Evolutionary conservation across 306 rosid genomes (phyloP).

Genomic region (Cyclanthera cordifolia): DNA sequence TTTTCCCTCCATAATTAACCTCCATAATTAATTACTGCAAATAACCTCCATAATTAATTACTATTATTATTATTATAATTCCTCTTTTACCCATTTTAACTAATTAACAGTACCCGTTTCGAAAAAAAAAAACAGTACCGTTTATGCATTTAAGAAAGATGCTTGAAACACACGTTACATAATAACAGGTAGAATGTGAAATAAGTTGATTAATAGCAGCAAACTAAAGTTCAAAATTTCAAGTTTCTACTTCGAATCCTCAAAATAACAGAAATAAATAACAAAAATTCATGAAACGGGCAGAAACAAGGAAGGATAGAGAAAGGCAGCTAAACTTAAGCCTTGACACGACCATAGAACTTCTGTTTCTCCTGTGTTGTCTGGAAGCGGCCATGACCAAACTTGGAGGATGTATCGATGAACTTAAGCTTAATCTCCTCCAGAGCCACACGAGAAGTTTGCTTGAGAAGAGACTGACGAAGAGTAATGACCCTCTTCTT

Average conservation of each 20-base stretch:
- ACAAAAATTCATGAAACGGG: background rate
- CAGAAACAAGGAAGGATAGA: background rate
- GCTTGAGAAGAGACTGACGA: conserved; percentile 76
- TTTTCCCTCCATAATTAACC: too few relatives aligned
- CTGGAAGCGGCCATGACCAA: conserved; percentile 91
- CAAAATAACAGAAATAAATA: background rate
- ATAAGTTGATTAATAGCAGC: background rate
- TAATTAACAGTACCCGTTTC: too few relatives aligned
- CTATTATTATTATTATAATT: too few relatives aligned
- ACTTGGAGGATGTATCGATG: conserved; percentile 75
- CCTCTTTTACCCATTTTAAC: too few relatives aligned
- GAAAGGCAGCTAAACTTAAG: conserved; percentile 17
- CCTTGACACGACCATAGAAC: conserved; percentile 73
- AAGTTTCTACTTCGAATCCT: background rate
- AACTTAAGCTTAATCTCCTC: conserved; percentile 85
- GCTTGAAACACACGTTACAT: too few relatives aligned
- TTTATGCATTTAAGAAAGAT: too few relatives aligned
- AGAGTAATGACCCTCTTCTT: conserved; percentile 72
- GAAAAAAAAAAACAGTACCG: too few relatives aligned
- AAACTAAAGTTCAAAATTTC: conserved; percentile 4
- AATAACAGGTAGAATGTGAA: background rate
- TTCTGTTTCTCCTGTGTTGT: conserved; percentile 69
- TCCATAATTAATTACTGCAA: too few relatives aligned
- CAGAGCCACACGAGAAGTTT: conserved; percentile 59
- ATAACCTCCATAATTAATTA: too few relatives aligned